Base-by-base conservation (phyloP, 2,329 filamentous ascomycete genomes). In the Penicillium expansum region DNA sequence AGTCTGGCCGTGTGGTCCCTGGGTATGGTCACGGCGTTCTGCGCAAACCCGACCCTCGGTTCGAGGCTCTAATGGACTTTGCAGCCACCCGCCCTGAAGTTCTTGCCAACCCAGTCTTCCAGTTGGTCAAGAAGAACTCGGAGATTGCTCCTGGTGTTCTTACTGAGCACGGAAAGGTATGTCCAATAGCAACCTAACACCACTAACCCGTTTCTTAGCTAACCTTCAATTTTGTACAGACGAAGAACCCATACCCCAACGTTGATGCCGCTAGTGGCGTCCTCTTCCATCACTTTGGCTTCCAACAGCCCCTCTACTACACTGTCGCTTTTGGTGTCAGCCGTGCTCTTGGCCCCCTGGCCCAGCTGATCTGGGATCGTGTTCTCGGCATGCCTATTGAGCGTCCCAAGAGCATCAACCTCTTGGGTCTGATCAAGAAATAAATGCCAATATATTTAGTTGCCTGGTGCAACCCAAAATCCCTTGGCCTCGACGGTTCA, bases 241-340 rank as follows among this genome's bases (percentile, higher is more conserved):
- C 92, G 65, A 96, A 96, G 83, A 96, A 96, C 80, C 92, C 94
- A 2, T 96, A 93, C 78, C 94, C 94, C 63, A 99, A 99, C 74
- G 94, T 99, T 60, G 94, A 99, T 77, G 92, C 89, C 47, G 88
- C 86, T 62, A 96, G 92, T 0, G 94, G 94, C 62, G 92, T 97
- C 6, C 83, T 99, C 48, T 97, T 99, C 86, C 88, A 97, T 78
- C 92, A 97, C 81, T 99, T 96, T 74, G 94, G 93, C 57, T 96
- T 99, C 86, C 89, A 90, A 74, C 91, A 97, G 80, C 96, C 93
- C 0, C 83, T 97, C 11, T 99, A 97, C 82, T 99, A 97, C 80
- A 88, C 85, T 16, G 85, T 85, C 10, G 86, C 85, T 6, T 88
- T 88, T 66, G 85, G 85, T 66, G 85, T 88, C 45, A 86, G 82